Percentiles rank a stretch among this genome's conserved stretches.
Evolutionary conservation across 352 stramenopile species (phyloP).

Genomic region (Pythium pyrilobum): DNA sequence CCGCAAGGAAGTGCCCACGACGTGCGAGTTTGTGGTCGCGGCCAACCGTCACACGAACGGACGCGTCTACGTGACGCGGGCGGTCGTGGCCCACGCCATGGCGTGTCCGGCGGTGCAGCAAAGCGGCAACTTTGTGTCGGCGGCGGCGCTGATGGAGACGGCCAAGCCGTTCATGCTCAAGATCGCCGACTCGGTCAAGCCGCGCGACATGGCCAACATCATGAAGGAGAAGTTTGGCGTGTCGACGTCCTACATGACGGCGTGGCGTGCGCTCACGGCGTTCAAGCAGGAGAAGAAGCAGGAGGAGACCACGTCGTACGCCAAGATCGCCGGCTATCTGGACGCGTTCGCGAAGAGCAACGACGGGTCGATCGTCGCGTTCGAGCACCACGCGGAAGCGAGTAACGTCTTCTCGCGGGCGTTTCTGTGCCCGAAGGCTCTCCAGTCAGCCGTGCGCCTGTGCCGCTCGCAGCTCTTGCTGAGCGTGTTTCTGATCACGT

Average conservation of each 20-base stretch:
- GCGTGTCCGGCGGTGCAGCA: constrained; percentile 45
- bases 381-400: constrained; percentile 40
- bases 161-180: constrained; percentile 65
- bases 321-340: constrained; percentile 62
- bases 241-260: constrained; percentile 74
- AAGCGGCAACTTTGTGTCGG: constrained; percentile 45
- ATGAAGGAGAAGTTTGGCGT: constrained; percentile 84
- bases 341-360: constrained; percentile 57
- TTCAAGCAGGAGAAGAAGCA: constrained; percentile 66
- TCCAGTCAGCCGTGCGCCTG: constrained; percentile 45
- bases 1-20: constrained; percentile 38
- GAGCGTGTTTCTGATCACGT: constrained; percentile 67
- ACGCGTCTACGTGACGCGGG: constrained; percentile 65
- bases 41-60: constrained; percentile 76
- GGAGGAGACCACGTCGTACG: constrained; percentile 62
- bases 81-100: constrained; percentile 36
- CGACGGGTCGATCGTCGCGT: constrained; percentile 46
- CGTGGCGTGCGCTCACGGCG: constrained; percentile 63
- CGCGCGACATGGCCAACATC: constrained; percentile 71
- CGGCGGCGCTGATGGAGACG: constrained; percentile 66
- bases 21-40: constrained; percentile 68
- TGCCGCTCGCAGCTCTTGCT: constrained; percentile 59
- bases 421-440: constrained; percentile 62
- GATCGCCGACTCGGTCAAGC: constrained; percentile 49
- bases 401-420: constrained; percentile 40